Conservation (phyloP, 31 red algal species). For the Porphyra umbilicalis region DNA sequence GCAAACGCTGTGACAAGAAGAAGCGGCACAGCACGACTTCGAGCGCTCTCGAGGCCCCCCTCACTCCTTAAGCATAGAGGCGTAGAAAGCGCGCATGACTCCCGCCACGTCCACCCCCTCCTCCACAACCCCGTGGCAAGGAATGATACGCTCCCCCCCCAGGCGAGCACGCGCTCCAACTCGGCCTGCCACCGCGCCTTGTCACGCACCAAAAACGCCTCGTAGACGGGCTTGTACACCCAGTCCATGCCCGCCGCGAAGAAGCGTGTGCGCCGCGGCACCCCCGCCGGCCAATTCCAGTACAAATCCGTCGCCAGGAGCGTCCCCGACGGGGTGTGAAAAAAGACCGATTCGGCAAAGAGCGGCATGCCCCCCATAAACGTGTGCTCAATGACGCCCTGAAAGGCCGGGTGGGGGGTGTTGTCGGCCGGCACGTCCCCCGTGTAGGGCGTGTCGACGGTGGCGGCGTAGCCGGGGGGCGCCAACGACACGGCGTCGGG, state of each 20-base stretch:
- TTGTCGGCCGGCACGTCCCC: background rate
- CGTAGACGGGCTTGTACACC: slow-evolving; percentile 25
- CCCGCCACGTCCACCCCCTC: background rate
- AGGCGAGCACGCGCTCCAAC: background rate
- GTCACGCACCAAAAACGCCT: slow-evolving; percentile 16
- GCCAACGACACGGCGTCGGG: background rate
- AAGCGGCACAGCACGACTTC: no score
- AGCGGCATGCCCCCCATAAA: background rate
- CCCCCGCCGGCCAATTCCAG: slow-evolving; percentile 13
- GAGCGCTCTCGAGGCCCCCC: no score
- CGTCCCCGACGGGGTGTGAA: slow-evolving; percentile 7
- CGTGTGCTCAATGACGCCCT: background rate
- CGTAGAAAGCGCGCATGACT: background rate
- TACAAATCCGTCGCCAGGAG: slow-evolving; percentile 16
- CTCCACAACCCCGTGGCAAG: slow-evolving; percentile 24
- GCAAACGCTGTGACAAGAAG: no score
- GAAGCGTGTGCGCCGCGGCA: slow-evolving; percentile 4
- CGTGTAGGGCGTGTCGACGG: background rate
- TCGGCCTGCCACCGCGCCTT: background rate
- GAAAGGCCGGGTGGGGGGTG: background rate
- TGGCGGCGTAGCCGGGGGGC: background rate
- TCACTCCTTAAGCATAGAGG: background rate
- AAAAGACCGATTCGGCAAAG: background rate
- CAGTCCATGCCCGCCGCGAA: slow-evolving; percentile 15
- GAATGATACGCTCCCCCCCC: slow-evolving; percentile 5